A percentile compares a stretch with the other conserved stretches of the same genome.
Conservation (phyloP, 495 filamentous ascomycete species). For the Annulohypoxylon nitens region DNA sequence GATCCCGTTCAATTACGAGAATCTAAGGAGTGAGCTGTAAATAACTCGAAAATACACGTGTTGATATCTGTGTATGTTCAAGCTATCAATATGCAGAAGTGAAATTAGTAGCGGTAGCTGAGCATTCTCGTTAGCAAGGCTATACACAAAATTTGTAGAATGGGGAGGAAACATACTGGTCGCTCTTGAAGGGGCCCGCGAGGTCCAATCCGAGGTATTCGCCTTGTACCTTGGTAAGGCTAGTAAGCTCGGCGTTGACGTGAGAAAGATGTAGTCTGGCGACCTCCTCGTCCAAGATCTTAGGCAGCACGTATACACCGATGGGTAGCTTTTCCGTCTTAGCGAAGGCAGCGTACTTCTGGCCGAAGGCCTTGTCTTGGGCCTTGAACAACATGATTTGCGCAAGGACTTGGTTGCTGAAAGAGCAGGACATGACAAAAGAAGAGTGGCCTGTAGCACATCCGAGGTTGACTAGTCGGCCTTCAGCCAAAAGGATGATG, state of each 20-base stretch:
- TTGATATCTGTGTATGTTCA: conserved; percentile 43
- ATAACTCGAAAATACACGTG: conserved; percentile 20
- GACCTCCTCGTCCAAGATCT: conserved; percentile 98
- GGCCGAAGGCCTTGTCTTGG: conserved; percentile 84
- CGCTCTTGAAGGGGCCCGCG: conserved; percentile 95
- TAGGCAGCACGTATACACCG: conserved; percentile 96
- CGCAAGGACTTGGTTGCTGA: conserved; percentile 99
- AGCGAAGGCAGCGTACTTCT: conserved; percentile 97
- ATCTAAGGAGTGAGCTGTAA: conserved; percentile 25
- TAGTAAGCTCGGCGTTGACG: conserved; percentile 93
- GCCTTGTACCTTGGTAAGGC: conserved; percentile 85
- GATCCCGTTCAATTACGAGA: conserved; percentile 25
- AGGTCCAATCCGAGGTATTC: conserved; percentile 90
- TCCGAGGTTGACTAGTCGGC: conserved; percentile 98
- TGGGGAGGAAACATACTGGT: conserved; percentile 65
- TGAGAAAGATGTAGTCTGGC: conserved; percentile 92
- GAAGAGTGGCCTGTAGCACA: conserved; percentile 99
- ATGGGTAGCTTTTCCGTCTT: conserved; percentile 86
- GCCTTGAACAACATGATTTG: conserved; percentile 99
- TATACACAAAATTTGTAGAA: neutral
- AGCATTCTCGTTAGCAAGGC: conserved; percentile 50
- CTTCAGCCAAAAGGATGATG: conserved; percentile 98
- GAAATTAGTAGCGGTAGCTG: conserved; percentile 71
- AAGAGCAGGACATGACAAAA: conserved; percentile 99
- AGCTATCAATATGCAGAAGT: conserved; percentile 46